Evolutionary conservation across 1,284 basidiomycete species (phyloP).

Genomic region (Heterobasidion parviporum): DNA sequence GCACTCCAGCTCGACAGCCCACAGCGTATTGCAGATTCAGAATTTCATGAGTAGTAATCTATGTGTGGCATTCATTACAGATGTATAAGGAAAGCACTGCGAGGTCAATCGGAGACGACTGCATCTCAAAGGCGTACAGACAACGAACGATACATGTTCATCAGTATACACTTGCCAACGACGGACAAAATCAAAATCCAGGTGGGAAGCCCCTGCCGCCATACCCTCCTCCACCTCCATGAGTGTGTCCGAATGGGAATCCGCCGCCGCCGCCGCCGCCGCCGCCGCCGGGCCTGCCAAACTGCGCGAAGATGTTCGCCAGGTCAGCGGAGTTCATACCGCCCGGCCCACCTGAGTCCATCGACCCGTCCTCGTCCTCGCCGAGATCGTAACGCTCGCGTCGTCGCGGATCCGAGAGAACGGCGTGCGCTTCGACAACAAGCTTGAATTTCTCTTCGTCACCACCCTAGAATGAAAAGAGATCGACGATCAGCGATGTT

Average conservation of each 20-base stretch:
- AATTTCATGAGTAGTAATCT: too few relatives aligned
- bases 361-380: slow-evolving; percentile 62
- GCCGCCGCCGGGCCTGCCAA: not conserved
- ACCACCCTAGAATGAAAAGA: slow-evolving; percentile 39
- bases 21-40: too few relatives aligned
- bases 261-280: slow-evolving; percentile 17
- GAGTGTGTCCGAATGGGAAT: slow-evolving; percentile 9
- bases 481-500: not conserved
- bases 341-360: slow-evolving; percentile 22
- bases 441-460: slow-evolving; percentile 86
- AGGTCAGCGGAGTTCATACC: slow-evolving; percentile 41
- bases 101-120: not conserved
- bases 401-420: slow-evolving; percentile 64
- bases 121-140: not conserved
- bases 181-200: not conserved
- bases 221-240: slow-evolving; percentile 7
- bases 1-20: too few relatives aligned
- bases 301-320: slow-evolving; percentile 57
- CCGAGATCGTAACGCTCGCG: slow-evolving; percentile 70
- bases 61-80: too few relatives aligned
- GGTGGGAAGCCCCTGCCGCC: not conserved
- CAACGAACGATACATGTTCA: too few relatives aligned
- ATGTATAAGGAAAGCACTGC: too few relatives aligned
- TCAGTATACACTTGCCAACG: too few relatives aligned
- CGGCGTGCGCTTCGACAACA: slow-evolving; percentile 67